phyloP scores from a whole-genome alignment of 441 rosid genomes.

The Metrosideros polymorpha region DNA sequence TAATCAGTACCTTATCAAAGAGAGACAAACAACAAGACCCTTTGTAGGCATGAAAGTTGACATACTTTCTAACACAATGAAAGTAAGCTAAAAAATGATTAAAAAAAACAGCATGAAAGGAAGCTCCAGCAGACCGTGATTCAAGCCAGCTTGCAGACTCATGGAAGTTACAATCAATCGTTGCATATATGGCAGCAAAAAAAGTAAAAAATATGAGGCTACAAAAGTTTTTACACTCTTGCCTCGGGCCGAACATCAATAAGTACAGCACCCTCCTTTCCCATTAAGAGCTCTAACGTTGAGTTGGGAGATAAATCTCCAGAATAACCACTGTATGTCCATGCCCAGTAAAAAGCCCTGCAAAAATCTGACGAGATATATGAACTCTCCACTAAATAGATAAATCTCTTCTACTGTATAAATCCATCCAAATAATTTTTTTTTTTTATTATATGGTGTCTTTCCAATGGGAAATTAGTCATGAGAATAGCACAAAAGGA shows the following conservation, averaged over 20 bases:
- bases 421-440: background rate
- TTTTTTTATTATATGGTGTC: background rate
- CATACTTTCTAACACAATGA: no score
- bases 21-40: conserved; percentile 1
- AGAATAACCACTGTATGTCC: conserved; percentile 80
- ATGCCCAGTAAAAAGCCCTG: conserved; percentile 81
- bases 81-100: background rate
- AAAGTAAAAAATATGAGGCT: conserved; percentile 9
- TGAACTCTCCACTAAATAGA: conserved; percentile 29
- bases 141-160: background rate
- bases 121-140: background rate
- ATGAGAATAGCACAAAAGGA: conserved; percentile 16
- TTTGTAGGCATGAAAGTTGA: background rate
- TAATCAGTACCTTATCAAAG: background rate
- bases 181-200: background rate
- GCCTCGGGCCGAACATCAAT: conserved; percentile 97
- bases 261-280: conserved; percentile 63
- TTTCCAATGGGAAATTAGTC: background rate
- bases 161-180: background rate
- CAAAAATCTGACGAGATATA: conserved; percentile 66
- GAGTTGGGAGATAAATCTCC: conserved; percentile 82
- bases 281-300: conserved; percentile 64
- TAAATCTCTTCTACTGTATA: background rate
- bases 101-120: background rate
- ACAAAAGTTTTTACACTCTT: conserved; percentile 42